These are phyloP conservation scores for Fusarium neocosmosporiellum DNA, from an alignment of 2,329 filamentous ascomycete species.

Conservation along the genomic window DNA sequence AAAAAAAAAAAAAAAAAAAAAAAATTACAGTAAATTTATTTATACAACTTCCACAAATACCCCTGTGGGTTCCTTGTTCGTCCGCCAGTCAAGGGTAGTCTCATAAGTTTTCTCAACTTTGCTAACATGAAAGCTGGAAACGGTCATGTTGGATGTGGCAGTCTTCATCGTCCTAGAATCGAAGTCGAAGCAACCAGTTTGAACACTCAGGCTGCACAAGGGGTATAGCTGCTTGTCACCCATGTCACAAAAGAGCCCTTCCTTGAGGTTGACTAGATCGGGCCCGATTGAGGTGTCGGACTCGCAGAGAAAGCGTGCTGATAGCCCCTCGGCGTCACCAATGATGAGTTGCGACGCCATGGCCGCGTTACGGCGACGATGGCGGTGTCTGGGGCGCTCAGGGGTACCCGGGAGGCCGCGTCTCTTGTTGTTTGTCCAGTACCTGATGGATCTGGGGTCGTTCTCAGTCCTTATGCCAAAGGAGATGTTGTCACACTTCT, in stretches of 20 bases:
- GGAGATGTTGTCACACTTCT: background rate
- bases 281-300: background rate
- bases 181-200: background rate
- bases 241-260: background rate
- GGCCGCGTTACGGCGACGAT: background rate
- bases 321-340: background rate
- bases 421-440: background rate
- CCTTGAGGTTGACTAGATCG: background rate
- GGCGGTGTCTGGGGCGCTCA: background rate
- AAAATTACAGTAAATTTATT: no score
- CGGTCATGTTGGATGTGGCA: background rate
- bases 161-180: background rate
- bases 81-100: background rate
- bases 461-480: background rate
- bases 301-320: background rate
- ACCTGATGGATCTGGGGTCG: background rate
- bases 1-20: no score
- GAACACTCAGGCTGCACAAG: background rate
- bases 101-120: background rate
- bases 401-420: background rate
- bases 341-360: background rate
- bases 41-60: no score
- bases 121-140: background rate
- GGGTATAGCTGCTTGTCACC: background rate
- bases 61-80: background rate